A percentile compares a stretch with the other conserved stretches of the same genome.
phyloP scores from a whole-genome alignment of 139 green algal genomes.

The Chlorella sp. region DNA sequence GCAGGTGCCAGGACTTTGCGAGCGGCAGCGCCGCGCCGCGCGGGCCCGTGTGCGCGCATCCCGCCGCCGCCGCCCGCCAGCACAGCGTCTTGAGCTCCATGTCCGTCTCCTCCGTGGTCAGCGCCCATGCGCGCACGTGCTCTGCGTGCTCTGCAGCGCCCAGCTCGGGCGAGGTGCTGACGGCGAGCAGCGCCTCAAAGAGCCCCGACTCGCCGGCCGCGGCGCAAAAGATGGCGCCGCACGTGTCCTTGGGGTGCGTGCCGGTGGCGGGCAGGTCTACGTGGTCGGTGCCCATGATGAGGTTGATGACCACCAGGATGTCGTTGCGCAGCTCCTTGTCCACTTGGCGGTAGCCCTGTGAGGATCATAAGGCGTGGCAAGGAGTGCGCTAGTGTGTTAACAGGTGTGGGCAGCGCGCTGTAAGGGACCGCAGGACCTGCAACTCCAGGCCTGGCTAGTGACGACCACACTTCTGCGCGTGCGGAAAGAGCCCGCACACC shows the following conservation, averaged over 20 bases:
- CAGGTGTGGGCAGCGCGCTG: neutral
- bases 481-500: neutral
- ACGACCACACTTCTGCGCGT: too few species aligned
- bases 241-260: neutral
- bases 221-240: conserved; percentile 6
- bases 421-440: too few species aligned
- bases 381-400: neutral
- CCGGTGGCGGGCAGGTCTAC: neutral
- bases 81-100: conserved; percentile 41
- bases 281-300: conserved; percentile 17
- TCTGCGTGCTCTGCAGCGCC: conserved; percentile 1
- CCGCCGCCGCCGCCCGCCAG: conserved; percentile 11
- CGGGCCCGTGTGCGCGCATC: neutral
- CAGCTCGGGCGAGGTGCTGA: conserved; percentile 29
- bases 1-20: neutral
- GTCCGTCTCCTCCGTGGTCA: conserved; percentile 29
- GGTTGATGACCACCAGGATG: conserved; percentile 25
- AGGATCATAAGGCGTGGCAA: too few species aligned
- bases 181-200: conserved; percentile 26
- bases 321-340: conserved; percentile 52
- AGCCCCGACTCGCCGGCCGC: conserved; percentile 6
- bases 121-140: conserved; percentile 11
- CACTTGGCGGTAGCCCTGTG: conserved; percentile 20
- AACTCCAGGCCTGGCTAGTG: too few species aligned
- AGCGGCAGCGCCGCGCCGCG: neutral